phyloP scores from a whole-genome alignment of 2,329 filamentous ascomycete genomes.

The Mycosphaerella sp. region DNA sequence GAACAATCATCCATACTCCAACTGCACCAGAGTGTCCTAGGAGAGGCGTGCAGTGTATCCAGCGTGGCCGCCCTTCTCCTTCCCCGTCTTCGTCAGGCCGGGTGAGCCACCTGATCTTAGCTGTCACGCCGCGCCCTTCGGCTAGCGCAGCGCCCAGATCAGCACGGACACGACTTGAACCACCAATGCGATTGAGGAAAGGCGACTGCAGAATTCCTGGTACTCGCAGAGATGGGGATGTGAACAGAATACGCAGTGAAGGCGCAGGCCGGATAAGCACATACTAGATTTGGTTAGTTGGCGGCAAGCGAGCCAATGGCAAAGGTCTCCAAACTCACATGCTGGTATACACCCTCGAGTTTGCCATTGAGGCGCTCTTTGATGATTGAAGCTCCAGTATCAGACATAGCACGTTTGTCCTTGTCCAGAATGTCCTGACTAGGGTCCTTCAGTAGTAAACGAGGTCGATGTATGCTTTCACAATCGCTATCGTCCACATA shows the following conservation, averaged over 20 bases:
- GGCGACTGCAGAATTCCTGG: conserved; percentile 46
- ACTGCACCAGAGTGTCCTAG: conserved; percentile 60
- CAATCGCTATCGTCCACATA: conserved; percentile 46
- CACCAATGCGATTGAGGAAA: conserved; percentile 46
- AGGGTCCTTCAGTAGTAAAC: conserved; percentile 47
- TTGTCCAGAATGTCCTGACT: conserved; percentile 32
- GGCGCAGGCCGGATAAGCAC: conserved; percentile 44
- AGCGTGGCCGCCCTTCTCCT: conserved; percentile 57
- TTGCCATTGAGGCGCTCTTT: conserved; percentile 36
- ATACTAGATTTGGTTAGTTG: conserved; percentile 35
- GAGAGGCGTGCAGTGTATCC: conserved; percentile 73
- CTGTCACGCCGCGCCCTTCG: conserved; percentile 65
- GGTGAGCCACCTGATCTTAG: conserved; percentile 65
- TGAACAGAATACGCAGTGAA: conserved; percentile 47
- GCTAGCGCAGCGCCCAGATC: conserved; percentile 56
- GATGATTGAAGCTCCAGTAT: conserved; percentile 10
- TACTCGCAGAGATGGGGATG: conserved; percentile 45
- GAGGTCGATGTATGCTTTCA: conserved; percentile 36
- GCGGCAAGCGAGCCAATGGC: background rate
- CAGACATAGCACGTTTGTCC: conserved; percentile 16
- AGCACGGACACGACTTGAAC: conserved; percentile 47
- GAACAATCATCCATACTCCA: conserved; percentile 72
- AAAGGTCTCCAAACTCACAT: conserved; percentile 40
- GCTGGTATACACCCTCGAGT: conserved; percentile 51
- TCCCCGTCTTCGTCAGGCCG: conserved; percentile 36